Percentiles rank a stretch among this genome's conserved stretches.
Conservation (phyloP, 768 basidiomycete species). For the Hydnomerulius pinastri region DNA sequence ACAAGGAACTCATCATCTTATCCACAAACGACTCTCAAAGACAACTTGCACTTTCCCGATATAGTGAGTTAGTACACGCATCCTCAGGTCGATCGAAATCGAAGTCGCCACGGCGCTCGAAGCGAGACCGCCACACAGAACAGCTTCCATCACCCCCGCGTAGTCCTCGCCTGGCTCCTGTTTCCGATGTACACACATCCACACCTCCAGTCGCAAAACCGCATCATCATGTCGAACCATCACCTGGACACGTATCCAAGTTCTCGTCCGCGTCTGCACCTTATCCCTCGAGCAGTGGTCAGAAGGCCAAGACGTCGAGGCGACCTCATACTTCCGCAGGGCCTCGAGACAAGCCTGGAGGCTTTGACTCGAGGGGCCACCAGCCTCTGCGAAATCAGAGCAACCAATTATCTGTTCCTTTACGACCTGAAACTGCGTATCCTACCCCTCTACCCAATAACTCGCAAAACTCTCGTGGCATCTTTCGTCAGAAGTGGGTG, state of each 20-base stretch:
- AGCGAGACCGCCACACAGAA: conserved; percentile 29
- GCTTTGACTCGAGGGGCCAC: conserved; percentile 18
- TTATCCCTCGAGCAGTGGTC: conserved; percentile 27
- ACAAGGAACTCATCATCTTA: conserved; percentile 66
- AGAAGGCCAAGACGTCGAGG: conserved; percentile 38
- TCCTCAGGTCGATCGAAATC: conserved; percentile 48
- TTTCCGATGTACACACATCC: conserved; percentile 9
- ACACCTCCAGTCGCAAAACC: conserved; percentile 5
- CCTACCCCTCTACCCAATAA: conserved; percentile 16
- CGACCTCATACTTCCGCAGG: conserved; percentile 79
- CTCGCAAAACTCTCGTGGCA: conserved; percentile 9
- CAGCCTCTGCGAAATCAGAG: conserved; percentile 15
- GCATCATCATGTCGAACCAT: conserved; percentile 6
- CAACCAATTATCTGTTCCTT: conserved; percentile 15
- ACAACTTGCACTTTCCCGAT: conserved; percentile 61
- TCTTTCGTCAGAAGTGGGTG: conserved; percentile 23
- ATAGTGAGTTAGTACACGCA: conserved; percentile 42
- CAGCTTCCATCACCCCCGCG: conserved; percentile 44
- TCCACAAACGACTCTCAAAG: conserved; percentile 72
- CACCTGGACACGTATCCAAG: conserved; percentile 24
- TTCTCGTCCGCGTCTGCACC: conserved; percentile 33
- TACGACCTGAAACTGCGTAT: conserved; percentile 31
- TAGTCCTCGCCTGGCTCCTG: conserved; percentile 22
- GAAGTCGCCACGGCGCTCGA: conserved; percentile 54
- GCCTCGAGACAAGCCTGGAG: conserved; percentile 54